Conservation (phyloP, 2,329 filamentous ascomycete genomes). For the Didymella keratinophila region DNA sequence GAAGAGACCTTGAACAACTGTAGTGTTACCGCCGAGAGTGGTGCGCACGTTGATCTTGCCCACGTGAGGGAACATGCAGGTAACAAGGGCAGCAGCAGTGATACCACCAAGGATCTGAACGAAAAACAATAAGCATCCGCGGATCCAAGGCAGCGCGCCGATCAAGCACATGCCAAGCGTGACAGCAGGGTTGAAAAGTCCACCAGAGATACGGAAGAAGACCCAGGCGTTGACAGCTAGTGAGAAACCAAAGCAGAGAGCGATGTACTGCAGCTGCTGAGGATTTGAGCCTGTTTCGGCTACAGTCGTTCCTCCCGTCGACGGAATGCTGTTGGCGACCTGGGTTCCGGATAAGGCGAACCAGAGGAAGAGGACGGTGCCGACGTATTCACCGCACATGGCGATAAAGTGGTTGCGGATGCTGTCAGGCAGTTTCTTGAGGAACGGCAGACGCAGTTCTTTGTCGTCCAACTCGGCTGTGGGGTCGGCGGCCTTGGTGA, state of each 20-base stretch:
- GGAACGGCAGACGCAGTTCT: slow-evolving; percentile 22
- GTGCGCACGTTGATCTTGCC: slow-evolving; percentile 32
- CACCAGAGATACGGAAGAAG: slow-evolving; percentile 39
- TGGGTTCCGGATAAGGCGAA: slow-evolving; percentile 51
- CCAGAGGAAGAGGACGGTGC: slow-evolving; percentile 52
- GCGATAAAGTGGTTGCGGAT: slow-evolving; percentile 29
- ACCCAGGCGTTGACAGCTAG: slow-evolving; percentile 53
- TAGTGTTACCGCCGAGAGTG: slow-evolving; percentile 22
- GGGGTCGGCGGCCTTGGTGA: slow-evolving; percentile 25
- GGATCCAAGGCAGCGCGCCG: slow-evolving; percentile 25
- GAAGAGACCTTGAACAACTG: slow-evolving; percentile 32
- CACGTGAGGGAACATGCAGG: slow-evolving; percentile 34
- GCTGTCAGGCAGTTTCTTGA: slow-evolving; percentile 22
- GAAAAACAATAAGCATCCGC: slow-evolving; percentile 28
- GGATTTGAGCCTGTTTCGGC: slow-evolving; percentile 44
- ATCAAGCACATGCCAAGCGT: slow-evolving; percentile 46
- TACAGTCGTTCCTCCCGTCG: slow-evolving; percentile 20
- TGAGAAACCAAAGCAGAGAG: slow-evolving; percentile 52
- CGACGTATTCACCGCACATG: slow-evolving; percentile 50
- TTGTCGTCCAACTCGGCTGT: slow-evolving; percentile 19
- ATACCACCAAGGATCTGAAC: slow-evolving; percentile 38
- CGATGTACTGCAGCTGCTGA: slow-evolving; percentile 50
- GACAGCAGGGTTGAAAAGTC: slow-evolving; percentile 38
- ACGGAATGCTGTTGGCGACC: slow-evolving; percentile 49
- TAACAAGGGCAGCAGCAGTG: slow-evolving; percentile 35